A percentile compares a stretch with the other conserved stretches of the same genome.
phyloP scores from a whole-genome alignment of 228 moss, liverwort and hornwort genomes.

The Sphagnum fallax region DNA sequence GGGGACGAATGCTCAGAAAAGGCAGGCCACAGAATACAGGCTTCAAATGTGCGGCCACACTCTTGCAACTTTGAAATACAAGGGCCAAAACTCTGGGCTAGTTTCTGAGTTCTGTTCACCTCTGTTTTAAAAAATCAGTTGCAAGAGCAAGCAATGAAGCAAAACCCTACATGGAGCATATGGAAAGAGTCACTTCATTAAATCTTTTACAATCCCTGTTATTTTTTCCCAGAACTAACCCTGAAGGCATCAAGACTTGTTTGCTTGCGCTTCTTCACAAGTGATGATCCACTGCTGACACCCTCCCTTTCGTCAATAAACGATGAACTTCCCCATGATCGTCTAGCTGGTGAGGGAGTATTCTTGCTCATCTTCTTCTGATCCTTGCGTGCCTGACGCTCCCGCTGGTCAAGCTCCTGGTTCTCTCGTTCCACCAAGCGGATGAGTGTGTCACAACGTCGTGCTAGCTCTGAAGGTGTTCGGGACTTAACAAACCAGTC shows the following conservation, averaged over 20 bases:
- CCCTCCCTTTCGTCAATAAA: slow-evolving; percentile 67
- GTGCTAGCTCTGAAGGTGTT: slow-evolving; percentile 88
- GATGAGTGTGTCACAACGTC: slow-evolving; percentile 93
- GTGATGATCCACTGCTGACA: slow-evolving; percentile 29
- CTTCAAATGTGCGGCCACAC: too few species aligned
- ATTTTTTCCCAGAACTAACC: slow-evolving; percentile 13
- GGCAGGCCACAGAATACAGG: too few species aligned
- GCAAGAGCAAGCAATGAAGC: too few species aligned
- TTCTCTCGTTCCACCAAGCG: slow-evolving; percentile 96
- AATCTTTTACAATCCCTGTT: too few species aligned
- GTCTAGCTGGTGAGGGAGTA: slow-evolving; percentile 78
- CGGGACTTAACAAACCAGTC: slow-evolving; percentile 99
- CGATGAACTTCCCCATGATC: slow-evolving; percentile 61
- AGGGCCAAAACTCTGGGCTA: too few species aligned
- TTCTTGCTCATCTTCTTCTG: slow-evolving; percentile 93
- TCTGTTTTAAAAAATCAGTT: too few species aligned
- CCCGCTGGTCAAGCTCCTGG: slow-evolving; percentile 96
- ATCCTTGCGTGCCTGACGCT: slow-evolving; percentile 96
- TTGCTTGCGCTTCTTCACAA: slow-evolving; percentile 84
- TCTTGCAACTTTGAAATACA: too few species aligned
- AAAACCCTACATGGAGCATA: too few species aligned
- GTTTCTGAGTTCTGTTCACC: too few species aligned
- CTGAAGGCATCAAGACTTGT: slow-evolving; percentile 47
- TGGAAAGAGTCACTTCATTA: too few species aligned
- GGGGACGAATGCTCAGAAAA: too few species aligned